Evolutionary conservation across 2,329 filamentous ascomycete genomes (phyloP).

Genomic region (Beauveria varroae): DNA sequence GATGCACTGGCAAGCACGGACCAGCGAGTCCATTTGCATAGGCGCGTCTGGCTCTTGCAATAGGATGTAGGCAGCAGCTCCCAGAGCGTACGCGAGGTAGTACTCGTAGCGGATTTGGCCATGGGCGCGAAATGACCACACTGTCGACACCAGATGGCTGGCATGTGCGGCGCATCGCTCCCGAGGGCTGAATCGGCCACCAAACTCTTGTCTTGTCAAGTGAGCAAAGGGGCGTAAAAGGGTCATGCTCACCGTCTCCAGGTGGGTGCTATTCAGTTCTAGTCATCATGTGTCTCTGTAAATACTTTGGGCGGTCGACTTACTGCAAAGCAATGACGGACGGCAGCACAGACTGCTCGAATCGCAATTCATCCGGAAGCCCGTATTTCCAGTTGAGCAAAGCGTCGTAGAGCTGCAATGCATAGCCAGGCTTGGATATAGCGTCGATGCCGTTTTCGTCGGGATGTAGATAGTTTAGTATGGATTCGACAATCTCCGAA

Average conservation of each 20-base stretch:
- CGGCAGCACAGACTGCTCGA: background rate
- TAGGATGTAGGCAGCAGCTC: background rate
- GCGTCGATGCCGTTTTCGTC: background rate
- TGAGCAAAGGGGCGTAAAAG: background rate
- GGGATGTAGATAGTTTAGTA: background rate
- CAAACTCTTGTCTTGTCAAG: background rate
- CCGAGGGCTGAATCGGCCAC: background rate
- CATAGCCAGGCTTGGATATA: background rate
- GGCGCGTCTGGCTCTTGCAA: background rate
- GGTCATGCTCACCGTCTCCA: background rate
- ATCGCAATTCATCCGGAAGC: background rate
- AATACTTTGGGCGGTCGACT: background rate
- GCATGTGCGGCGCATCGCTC: background rate
- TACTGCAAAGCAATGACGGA: background rate
- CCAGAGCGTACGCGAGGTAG: background rate
- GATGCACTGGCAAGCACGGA: background rate
- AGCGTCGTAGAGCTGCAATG: background rate
- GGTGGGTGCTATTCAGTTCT: background rate
- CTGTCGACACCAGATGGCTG: background rate
- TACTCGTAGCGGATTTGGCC: background rate
- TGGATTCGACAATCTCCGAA: background rate
- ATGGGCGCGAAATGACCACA: background rate
- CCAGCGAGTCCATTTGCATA: background rate
- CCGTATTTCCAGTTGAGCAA: background rate
- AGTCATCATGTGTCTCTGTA: background rate